Evolutionary conservation across 192 early-diverging fungal genomes (phyloP), one percentile per base, ranked within the genome.

Genomic region (Polychytrium aggregatum): DNA sequence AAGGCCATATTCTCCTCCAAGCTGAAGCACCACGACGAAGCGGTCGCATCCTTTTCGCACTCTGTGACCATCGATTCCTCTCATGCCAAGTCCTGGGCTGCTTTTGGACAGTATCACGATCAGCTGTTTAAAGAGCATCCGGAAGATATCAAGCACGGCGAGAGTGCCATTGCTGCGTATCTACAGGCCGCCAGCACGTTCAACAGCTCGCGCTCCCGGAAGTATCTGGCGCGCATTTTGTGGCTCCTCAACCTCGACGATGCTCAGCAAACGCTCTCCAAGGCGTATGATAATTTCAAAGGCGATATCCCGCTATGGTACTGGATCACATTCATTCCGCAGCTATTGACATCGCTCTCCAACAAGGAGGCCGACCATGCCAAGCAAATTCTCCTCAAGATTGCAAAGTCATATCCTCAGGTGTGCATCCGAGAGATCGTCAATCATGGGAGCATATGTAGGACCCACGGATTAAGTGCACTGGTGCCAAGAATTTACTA

Each of bases 261-360:
- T 62, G 70, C 70, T 9, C 59, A 76, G 39, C 80, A 82, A 1
- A 81, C 68, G 17, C 76, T 99, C 30, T 72, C 81, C 40, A 74
- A 79, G 17, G 83, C 84, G 3, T 91, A 88, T 56, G 87, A 93
- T 41, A 74, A 74, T 1, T 94, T 86, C 75, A 94, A 92, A 52
- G 81, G 82, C 20, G 96, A 97, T 26, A 74, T 83, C 46, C 88
- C 88, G 14, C 74, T 85, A 11, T 96, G 90, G 94, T 92, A 94
- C 69, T 99, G 97, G 97, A 90, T 92, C 46, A 91, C 87, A 0
- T 95, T 96, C 53, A 92, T 99, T 42, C 94, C 97, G 3, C 92
- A 99, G 61, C 72, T 99, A 13, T 68, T 99, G 25, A 60, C 78
- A 1, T 80, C 82, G 0, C 69, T 99, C 17, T 64, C 77, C 8